These are phyloP conservation scores for Colletotrichum eremochloae DNA, from an alignment of 2,329 filamentous ascomycete genomes.

Conservation along the genomic window DNA sequence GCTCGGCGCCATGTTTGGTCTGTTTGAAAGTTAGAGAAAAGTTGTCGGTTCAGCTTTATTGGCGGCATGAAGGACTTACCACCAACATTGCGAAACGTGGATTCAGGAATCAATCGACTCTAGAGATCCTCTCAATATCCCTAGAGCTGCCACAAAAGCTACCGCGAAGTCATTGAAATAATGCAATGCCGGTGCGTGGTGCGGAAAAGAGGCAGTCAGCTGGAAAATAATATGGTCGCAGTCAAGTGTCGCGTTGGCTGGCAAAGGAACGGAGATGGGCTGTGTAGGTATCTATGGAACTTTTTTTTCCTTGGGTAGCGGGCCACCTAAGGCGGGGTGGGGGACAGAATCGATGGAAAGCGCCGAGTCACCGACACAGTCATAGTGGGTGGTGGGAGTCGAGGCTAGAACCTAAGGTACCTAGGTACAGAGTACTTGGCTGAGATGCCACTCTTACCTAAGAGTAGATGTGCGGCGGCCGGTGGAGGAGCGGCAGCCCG, in stretches of 20 bases:
- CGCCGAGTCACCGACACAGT: conserved; percentile 40
- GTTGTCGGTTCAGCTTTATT: background rate
- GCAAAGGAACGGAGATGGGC: conserved; percentile 6
- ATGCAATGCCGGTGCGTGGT: conserved; percentile 26
- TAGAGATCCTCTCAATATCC: conserved; percentile 84
- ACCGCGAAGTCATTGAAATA: conserved; percentile 72
- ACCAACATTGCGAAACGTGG: conserved; percentile 53
- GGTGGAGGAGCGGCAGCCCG: background rate
- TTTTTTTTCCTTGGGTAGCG: conserved; percentile 39
- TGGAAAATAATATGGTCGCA: conserved; percentile 10
- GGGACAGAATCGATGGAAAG: conserved; percentile 37
- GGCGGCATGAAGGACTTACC: conserved; percentile 57
- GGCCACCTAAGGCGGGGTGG: conserved; percentile 41
- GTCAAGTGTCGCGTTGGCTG: conserved; percentile 25
- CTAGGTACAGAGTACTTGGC: too few relatives aligned
- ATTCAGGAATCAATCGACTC: conserved; percentile 69
- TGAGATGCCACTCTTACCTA: background rate
- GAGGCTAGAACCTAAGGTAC: conserved; percentile 26
- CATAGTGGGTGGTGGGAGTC: conserved; percentile 13
- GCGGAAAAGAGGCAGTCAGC: conserved; percentile 11
- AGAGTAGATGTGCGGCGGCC: conserved; percentile 18
- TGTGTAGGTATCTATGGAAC: conserved; percentile 26
- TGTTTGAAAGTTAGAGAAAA: conserved; percentile 47
- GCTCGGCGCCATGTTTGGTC: conserved; percentile 84
- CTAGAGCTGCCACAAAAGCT: conserved; percentile 81